phyloP scores from a whole-genome alignment of 176 grass and related monocot species.

The Leersia perrieri region DNA sequence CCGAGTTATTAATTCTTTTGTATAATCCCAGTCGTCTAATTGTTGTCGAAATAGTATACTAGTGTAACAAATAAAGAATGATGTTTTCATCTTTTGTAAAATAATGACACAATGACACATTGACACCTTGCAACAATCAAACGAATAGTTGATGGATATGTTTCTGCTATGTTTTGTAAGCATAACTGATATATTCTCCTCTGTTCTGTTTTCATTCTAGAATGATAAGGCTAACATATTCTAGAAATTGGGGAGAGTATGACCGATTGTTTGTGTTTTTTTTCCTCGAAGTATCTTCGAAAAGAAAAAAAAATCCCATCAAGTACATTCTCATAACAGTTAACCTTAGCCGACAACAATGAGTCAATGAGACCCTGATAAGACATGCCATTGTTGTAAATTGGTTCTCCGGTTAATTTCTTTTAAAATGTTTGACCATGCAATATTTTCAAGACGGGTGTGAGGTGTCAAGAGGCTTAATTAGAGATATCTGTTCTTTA shows the following conservation, averaged over 20 bases:
- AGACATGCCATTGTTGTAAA: not conserved
- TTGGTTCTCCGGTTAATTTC: not conserved
- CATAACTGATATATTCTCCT: not conserved
- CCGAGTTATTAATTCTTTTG: not conserved
- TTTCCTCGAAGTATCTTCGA: not conserved
- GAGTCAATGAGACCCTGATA: no score
- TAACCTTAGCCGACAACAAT: not conserved
- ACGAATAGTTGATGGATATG: not conserved
- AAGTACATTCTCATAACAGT: not conserved
- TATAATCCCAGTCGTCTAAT: not conserved
- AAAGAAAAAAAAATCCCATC: not conserved
- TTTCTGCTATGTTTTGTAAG: not conserved
- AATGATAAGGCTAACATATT: not conserved
- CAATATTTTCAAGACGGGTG: not conserved
- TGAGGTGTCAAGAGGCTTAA: not conserved
- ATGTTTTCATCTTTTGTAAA: not conserved
- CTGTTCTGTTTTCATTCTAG: not conserved
- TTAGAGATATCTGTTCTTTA: not conserved
- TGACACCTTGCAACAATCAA: not conserved
- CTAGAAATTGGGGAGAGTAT: not conserved
- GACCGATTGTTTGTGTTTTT: not conserved
- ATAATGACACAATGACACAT: no score
- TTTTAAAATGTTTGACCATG: not conserved
- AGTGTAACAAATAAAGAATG: not conserved
- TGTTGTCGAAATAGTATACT: not conserved